Evolutionary conservation across 371 early-diverging fungal genomes (phyloP).

Genomic region (Haplosporangium sp.): DNA sequence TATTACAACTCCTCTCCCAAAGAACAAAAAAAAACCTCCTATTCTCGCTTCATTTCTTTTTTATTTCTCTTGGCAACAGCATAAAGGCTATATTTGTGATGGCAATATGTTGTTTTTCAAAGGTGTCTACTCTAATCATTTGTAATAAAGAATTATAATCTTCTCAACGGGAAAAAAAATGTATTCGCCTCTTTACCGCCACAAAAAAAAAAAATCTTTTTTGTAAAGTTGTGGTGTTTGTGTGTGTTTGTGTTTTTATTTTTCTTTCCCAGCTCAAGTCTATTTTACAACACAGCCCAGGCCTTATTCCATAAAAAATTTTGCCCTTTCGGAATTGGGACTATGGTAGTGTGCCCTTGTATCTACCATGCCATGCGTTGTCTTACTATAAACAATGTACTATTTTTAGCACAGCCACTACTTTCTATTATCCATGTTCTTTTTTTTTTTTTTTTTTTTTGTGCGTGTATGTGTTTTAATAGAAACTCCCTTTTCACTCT

Average conservation of each 20-base stretch:
- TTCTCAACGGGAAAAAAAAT: too few species aligned
- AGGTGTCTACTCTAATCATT: too few species aligned
- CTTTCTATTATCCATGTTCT: background rate
- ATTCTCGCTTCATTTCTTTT: too few species aligned
- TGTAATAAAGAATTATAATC: too few species aligned
- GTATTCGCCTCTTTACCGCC: conserved; percentile 4
- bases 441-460: background rate
- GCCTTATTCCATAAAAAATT: background rate
- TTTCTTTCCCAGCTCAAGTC: background rate
- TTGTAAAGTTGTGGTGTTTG: background rate
- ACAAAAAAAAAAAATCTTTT: background rate
- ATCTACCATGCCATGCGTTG: background rate
- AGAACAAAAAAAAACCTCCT: too few species aligned
- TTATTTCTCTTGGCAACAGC: too few species aligned
- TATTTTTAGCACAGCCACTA: conserved; percentile 11
- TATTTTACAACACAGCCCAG: background rate
- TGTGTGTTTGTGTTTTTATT: background rate
- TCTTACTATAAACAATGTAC: background rate
- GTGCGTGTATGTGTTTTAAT: too few species aligned
- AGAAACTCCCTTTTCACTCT: too few species aligned
- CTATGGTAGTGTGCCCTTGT: too few species aligned
- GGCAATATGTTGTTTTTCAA: too few species aligned
- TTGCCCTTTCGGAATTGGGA: background rate
- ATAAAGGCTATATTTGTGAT: too few species aligned
- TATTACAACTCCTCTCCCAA: too few species aligned